A percentile compares a stretch with the other conserved stretches of the same genome.
Evolutionary conservation across 116 monocot genomes (phyloP).

Genomic region (Iris pallida): DNA sequence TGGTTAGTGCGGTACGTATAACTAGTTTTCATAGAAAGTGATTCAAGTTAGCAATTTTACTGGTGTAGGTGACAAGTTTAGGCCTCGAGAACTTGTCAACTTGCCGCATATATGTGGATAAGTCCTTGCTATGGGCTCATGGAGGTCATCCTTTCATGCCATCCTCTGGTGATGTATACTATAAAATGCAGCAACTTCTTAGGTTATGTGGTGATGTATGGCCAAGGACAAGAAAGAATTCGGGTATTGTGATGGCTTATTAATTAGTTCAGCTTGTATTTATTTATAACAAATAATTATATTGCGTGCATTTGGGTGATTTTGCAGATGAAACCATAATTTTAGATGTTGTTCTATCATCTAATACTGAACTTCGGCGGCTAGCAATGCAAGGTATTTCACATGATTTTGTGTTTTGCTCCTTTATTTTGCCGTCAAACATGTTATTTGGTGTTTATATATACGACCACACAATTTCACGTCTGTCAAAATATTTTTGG

Average conservation of each 20-base stretch:
- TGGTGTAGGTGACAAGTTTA: slow-evolving; percentile 29
- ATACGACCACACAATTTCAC: too few species aligned
- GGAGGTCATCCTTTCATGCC: slow-evolving; percentile 83
- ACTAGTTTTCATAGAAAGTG: background rate
- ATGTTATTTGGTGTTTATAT: too few species aligned
- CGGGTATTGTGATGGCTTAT: slow-evolving; percentile 16
- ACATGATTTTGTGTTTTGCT: background rate
- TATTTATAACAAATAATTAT: background rate
- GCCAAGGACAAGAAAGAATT: slow-evolving; percentile 28
- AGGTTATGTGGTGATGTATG: slow-evolving; percentile 44
- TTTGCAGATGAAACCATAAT: slow-evolving; percentile 24
- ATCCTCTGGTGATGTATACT: slow-evolving; percentile 39
- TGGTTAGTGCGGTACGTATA: background rate
- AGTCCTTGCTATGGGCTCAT: slow-evolving; percentile 60
- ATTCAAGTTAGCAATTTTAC: background rate
- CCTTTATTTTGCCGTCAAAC: too few species aligned
- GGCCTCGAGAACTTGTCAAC: slow-evolving; percentile 28
- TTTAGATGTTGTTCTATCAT: slow-evolving; percentile 27
- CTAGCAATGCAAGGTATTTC: slow-evolving; percentile 48
- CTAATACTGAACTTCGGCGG: slow-evolving; percentile 38
- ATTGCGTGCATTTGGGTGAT: background rate
- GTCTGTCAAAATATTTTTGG: too few species aligned
- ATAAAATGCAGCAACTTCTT: slow-evolving; percentile 49
- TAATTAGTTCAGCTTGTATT: background rate
- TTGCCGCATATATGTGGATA: slow-evolving; percentile 25